phyloP scores from a whole-genome alignment of 768 basidiomycete species.

The Daedaleopsis sinensis region DNA sequence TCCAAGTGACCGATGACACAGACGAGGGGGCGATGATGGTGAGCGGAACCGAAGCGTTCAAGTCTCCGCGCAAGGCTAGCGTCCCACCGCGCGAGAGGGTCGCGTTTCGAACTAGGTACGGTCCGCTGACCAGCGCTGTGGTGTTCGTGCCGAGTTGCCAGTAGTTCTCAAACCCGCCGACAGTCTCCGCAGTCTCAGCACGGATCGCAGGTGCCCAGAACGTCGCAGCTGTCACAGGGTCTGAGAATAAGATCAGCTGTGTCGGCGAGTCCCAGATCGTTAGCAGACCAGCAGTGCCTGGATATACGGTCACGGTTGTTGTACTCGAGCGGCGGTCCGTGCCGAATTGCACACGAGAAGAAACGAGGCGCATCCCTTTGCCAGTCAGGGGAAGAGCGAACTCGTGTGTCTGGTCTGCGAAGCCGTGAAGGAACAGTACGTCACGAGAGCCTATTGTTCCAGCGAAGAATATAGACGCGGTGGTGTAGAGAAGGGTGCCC shows the following conservation, averaged over 20 bases:
- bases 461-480: constrained; percentile 73
- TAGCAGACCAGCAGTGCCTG: constrained; percentile 59
- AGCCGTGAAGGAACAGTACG: constrained; percentile 44
- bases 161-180: constrained; percentile 52
- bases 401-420: constrained; percentile 38
- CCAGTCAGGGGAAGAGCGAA: constrained; percentile 33
- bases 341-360: constrained; percentile 29
- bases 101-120: constrained; percentile 51
- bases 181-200: constrained; percentile 28
- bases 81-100: constrained; percentile 28
- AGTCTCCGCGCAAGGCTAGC: constrained; percentile 69
- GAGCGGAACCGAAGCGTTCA: constrained; percentile 58
- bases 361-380: constrained; percentile 13
- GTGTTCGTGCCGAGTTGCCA: constrained; percentile 77
- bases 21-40: constrained; percentile 63
- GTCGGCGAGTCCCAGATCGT: constrained; percentile 68
- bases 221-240: constrained; percentile 64
- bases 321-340: constrained; percentile 1
- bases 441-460: constrained; percentile 46
- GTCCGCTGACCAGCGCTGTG: constrained; percentile 56
- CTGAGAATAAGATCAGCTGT: constrained; percentile 72
- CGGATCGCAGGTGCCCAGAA: constrained; percentile 79
- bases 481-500: constrained; percentile 66
- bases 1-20: constrained; percentile 68
- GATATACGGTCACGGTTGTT: constrained; percentile 53